Base-by-base conservation (phyloP, 306 rosid species). In the Senna siamea region DNA sequence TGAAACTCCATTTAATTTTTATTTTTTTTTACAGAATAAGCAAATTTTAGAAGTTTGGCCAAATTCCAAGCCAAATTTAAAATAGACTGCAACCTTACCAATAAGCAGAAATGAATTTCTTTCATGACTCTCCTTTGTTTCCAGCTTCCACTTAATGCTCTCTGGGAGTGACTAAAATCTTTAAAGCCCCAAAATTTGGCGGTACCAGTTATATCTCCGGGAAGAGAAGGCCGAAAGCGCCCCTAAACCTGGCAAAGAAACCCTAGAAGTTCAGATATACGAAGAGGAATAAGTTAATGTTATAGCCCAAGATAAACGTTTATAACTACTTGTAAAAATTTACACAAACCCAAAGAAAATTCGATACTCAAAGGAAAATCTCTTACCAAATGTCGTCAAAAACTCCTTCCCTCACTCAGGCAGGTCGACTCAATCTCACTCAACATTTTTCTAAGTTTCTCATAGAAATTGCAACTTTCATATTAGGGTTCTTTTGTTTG, bases 331-430 rank as follows among this genome's bases (percentile, higher is more conserved):
- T 40, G 32, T 9, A 9, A 11, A 40, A 2, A 15, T 26, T 41
- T 26, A 2, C 18, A 9, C 6, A 53, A 17, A 1, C 13, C 47
- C 69, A 22, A 22, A 30, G 13, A 18, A 17, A 18, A 38, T 0
- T 17, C 38, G 20, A 53, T 41, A 54, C 28, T 41, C 63, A 43
- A 20, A 50, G 41, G 17, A 32, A 10, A 1, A 41, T 50, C 57
- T 40, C 58, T 64, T 4, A 9, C 17, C 8, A 55, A 61, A 67
- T 88, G 84, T 83, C 96, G 44, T 78, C 83, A 72, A 85, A 83
- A 80, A 34, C 79, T 72, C 75, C 72, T 64, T 72, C 72, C 57
- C 80, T 28, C 67, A 52, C 87, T 72, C 79, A 89, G 95, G 95
- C 86, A 87, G 56, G 92, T 85, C 81, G 40, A 63, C 75, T 84